Percentiles rank a stretch among this genome's conserved stretches.
Evolutionary conservation across 1,284 basidiomycete species (phyloP).

Genomic region (Trametes polyzona): DNA sequence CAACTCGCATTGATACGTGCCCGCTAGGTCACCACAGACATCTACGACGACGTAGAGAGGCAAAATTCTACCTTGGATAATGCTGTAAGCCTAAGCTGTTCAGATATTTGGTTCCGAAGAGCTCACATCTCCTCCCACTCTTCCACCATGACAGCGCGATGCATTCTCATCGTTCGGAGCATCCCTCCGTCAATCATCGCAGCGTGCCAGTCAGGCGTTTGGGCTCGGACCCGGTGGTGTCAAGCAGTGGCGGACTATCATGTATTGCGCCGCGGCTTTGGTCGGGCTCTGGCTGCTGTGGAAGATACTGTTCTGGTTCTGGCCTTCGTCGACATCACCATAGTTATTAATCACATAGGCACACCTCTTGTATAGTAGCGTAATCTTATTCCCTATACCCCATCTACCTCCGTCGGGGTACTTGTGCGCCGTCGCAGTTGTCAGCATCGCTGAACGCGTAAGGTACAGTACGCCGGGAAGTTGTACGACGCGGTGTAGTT

Average conservation of each 20-base stretch:
- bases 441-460: too few species aligned
- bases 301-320: conserved; percentile 39
- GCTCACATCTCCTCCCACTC: not conserved
- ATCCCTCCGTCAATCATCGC: conserved; percentile 64
- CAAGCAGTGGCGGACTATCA: conserved; percentile 67
- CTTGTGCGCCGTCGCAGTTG: too few species aligned
- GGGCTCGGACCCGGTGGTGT: conserved; percentile 66
- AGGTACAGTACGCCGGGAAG: too few species aligned
- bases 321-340: conserved; percentile 29
- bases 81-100: conserved; percentile 51
- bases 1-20: conserved; percentile 1
- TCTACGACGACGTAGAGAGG: conserved; percentile 79
- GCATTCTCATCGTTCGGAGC: conserved; percentile 66
- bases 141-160: conserved; percentile 50
- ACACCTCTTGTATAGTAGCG: not conserved
- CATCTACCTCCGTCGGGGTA: too few species aligned
- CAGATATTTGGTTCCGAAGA: not conserved
- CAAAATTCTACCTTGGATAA: conserved; percentile 79
- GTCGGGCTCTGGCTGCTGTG: conserved; percentile 51
- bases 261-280: conserved; percentile 53
- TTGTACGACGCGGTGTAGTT: too few species aligned
- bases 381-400: not conserved
- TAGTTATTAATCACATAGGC: not conserved
- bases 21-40: conserved; percentile 74
- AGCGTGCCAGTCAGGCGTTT: conserved; percentile 70